Evolutionary conservation across 2,329 filamentous ascomycete species (phyloP).

Genomic region (Coniella vitis): DNA sequence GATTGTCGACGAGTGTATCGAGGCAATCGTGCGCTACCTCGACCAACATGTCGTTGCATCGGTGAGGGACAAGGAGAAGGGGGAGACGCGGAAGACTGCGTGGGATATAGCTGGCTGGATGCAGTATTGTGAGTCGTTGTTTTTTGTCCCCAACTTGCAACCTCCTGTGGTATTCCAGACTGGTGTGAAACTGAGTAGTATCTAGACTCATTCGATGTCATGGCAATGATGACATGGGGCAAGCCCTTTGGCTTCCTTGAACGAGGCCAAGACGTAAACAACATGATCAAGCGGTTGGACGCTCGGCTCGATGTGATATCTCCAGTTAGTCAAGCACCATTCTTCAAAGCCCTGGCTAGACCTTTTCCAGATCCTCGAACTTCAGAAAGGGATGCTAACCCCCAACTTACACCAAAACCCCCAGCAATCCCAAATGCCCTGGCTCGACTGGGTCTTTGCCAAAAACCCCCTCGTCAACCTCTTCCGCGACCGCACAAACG

Average conservation of each 20-base stretch:
- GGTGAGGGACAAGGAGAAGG: not conserved
- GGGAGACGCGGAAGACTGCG: no score
- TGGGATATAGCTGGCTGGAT: not conserved
- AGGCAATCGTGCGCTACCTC: not conserved
- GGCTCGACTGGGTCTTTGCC: not conserved
- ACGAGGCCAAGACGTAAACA: not conserved
- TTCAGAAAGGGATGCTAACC: not conserved
- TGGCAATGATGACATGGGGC: not conserved
- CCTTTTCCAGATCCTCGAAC: no score
- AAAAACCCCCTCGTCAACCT: not conserved
- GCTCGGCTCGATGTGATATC: not conserved
- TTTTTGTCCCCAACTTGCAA: not conserved
- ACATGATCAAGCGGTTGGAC: not conserved
- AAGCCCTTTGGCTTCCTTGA: not conserved
- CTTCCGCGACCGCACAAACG: not conserved
- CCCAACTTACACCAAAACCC: not conserved
- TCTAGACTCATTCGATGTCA: not conserved
- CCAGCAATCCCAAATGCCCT: not conserved
- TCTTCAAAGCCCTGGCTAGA: not conserved
- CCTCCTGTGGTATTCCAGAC: no score
- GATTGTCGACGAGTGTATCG: conserved; percentile 10
- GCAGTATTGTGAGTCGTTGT: not conserved
- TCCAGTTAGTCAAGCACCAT: not conserved
- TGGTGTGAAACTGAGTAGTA: no score
- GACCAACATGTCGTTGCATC: not conserved